A percentile compares a stretch with the other conserved stretches of the same genome.
Conservation (phyloP, 345 rosid species). For the thale cress (Arabidopsis thaliana) region DNA sequence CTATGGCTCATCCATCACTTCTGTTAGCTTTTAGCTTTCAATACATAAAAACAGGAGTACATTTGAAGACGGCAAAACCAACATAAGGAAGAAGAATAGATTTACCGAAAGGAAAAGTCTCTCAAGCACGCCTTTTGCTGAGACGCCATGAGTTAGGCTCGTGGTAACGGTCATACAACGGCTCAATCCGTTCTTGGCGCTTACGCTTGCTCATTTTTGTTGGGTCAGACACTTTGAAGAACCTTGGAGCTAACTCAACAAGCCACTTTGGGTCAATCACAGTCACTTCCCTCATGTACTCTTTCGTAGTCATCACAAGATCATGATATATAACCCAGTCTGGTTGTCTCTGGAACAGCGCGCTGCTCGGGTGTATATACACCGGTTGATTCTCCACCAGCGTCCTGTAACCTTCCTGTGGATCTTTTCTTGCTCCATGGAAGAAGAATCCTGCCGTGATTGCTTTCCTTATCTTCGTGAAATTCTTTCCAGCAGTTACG, state of each 20-base stretch:
- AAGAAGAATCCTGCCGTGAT: constrained; percentile 92
- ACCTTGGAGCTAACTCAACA: constrained; percentile 85
- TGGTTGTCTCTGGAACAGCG: constrained; percentile 91
- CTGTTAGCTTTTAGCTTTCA: constrained; percentile 14
- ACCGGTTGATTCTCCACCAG: constrained; percentile 87
- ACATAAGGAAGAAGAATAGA: background rate
- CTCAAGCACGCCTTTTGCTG: constrained; percentile 80
- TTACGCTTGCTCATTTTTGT: constrained; percentile 92
- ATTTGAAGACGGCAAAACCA: background rate
- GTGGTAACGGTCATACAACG: constrained; percentile 84
- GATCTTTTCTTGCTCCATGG: constrained; percentile 85
- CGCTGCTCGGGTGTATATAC: constrained; percentile 89
- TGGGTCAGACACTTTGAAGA: constrained; percentile 86
- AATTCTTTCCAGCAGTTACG: constrained; percentile 77
- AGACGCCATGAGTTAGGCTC: constrained; percentile 94
- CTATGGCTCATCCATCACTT: constrained; percentile 17
- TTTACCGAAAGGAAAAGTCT: constrained; percentile 3
- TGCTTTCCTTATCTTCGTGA: constrained; percentile 79
- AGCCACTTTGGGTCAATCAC: constrained; percentile 94
- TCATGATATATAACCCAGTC: constrained; percentile 97
- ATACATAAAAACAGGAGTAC: constrained; percentile 12
- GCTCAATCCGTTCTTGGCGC: constrained; percentile 85
- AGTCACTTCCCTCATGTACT: constrained; percentile 90
- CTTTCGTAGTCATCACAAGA: constrained; percentile 92
- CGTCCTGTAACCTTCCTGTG: constrained; percentile 85